A percentile compares a stretch with the other conserved stretches of the same genome.
phyloP scores from a whole-genome alignment of 2,329 filamentous ascomycete genomes.

The Hypoxylon sp. region DNA sequence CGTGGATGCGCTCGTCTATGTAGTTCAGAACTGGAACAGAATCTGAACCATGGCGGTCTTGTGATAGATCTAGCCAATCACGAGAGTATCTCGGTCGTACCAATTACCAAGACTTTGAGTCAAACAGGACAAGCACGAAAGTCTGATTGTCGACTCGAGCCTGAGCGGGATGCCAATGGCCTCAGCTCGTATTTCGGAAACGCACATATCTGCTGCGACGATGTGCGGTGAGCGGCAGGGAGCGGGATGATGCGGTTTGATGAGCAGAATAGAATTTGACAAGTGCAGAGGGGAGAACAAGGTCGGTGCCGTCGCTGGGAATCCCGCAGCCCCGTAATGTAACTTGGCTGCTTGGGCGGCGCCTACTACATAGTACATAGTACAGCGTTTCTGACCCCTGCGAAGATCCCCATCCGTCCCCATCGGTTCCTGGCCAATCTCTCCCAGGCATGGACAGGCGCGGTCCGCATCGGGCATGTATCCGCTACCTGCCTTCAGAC shows the following conservation, averaged over 20 bases:
- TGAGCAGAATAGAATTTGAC: slow-evolving; percentile 3
- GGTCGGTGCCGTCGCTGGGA: slow-evolving; percentile 6
- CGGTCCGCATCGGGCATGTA: slow-evolving; percentile 12
- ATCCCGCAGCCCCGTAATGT: too few species aligned
- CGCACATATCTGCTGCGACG: not conserved
- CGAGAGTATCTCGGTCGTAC: slow-evolving; percentile 14
- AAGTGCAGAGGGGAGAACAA: not conserved
- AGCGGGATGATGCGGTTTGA: slow-evolving; percentile 9
- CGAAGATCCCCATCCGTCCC: slow-evolving; percentile 18
- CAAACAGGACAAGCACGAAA: slow-evolving; percentile 21
- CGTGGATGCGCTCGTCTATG: slow-evolving; percentile 14
- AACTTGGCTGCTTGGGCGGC: slow-evolving; percentile 10
- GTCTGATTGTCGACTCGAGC: not conserved
- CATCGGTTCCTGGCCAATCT: slow-evolving; percentile 19
- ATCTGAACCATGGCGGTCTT: slow-evolving; percentile 1
- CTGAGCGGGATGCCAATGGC: not conserved
- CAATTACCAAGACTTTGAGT: slow-evolving; percentile 23
- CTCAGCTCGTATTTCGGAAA: too few species aligned
- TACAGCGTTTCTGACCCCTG: slow-evolving; percentile 22
- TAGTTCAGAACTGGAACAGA: slow-evolving; percentile 18
- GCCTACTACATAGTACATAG: slow-evolving; percentile 7
- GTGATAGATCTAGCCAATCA: slow-evolving; percentile 15
- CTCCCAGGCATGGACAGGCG: not conserved
- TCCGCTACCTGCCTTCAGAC: not conserved
- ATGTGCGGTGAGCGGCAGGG: not conserved